Conservation (phyloP, 78 protist species). For the Trichosphaerium sp. region DNA sequence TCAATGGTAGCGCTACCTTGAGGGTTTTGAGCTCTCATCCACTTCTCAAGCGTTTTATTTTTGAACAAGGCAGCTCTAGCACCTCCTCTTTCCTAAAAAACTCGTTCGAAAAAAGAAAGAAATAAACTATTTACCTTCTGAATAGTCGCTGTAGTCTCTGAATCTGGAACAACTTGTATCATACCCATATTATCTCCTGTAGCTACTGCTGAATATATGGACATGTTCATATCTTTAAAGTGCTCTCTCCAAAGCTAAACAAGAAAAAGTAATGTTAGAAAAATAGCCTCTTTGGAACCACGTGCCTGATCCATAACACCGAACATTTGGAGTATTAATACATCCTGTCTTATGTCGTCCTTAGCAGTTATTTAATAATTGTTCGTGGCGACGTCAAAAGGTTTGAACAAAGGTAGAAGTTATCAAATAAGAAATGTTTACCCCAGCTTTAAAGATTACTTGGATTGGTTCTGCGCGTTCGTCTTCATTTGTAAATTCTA, state of each 20-base stretch:
- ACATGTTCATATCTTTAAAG: constrained; percentile 58
- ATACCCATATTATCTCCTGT: constrained; percentile 78
- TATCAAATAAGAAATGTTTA: too few species aligned
- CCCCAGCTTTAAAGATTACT: constrained; percentile 48
- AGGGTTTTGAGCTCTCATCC: constrained; percentile 52
- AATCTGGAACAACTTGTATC: constrained; percentile 72
- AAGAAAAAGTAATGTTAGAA: too few species aligned
- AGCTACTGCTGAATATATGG: constrained; percentile 59
- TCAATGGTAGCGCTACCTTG: background rate
- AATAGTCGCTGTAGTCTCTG: constrained; percentile 71
- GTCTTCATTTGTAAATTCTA: constrained; percentile 59
- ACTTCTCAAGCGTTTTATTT: constrained; percentile 38
- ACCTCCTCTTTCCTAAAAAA: constrained; percentile 47
- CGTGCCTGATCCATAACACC: constrained; percentile 71
- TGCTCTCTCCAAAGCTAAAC: constrained; percentile 68
- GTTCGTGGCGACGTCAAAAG: constrained; percentile 87
- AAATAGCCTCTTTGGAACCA: too few species aligned
- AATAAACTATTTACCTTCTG: constrained; percentile 40
- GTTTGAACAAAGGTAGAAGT: constrained; percentile 40
- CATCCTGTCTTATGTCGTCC: constrained; percentile 82
- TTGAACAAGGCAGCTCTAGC: constrained; percentile 71
- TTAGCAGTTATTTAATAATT: constrained; percentile 24
- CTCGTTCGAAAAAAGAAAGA: constrained; percentile 29
- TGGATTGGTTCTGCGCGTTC: constrained; percentile 25
- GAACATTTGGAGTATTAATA: constrained; percentile 80